Conservation (phyloP, 176 grass and related monocot genomes). For the Carex myosuroides region DNA sequence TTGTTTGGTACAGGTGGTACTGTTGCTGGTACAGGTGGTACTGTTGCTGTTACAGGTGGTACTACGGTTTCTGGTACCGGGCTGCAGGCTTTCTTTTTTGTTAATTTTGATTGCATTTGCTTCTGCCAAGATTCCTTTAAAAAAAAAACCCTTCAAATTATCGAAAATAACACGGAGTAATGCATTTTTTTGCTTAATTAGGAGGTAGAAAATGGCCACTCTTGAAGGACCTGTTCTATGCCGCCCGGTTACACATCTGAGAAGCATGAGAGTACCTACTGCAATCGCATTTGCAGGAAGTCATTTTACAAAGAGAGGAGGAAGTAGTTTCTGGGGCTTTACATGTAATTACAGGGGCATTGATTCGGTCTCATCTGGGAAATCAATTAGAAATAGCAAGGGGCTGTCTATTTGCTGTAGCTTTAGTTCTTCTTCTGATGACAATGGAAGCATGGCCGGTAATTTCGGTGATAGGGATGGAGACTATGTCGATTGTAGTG, state of each 20-base stretch:
- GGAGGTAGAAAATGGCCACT: slow-evolving; percentile 42
- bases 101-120: too few relatives aligned
- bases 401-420: slow-evolving; percentile 32
- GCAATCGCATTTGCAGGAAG: slow-evolving; percentile 25
- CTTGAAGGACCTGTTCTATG: slow-evolving; percentile 52
- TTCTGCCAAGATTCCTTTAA: too few relatives aligned
- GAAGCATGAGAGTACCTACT: slow-evolving; percentile 31
- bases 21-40: too few relatives aligned
- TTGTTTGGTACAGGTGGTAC: too few relatives aligned
- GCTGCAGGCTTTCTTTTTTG: too few relatives aligned
- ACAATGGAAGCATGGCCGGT: slow-evolving; percentile 59
- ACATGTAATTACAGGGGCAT: slow-evolving; percentile 39
- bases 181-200: neutral
- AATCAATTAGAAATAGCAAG: slow-evolving; percentile 28
- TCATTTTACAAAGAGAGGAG: slow-evolving; percentile 29
- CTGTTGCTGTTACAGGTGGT: too few relatives aligned
- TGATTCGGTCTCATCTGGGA: slow-evolving; percentile 24
- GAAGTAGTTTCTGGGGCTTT: slow-evolving; percentile 47
- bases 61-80: too few relatives aligned
- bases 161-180: neutral
- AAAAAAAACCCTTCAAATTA: neutral
- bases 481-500: slow-evolving; percentile 79
- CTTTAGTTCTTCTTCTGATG: slow-evolving; percentile 80
- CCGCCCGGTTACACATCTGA: slow-evolving; percentile 39
- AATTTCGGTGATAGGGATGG: slow-evolving; percentile 79